These are phyloP conservation scores for Senna tora DNA, from an alignment of 306 rosid species.

Conservation along the genomic window DNA sequence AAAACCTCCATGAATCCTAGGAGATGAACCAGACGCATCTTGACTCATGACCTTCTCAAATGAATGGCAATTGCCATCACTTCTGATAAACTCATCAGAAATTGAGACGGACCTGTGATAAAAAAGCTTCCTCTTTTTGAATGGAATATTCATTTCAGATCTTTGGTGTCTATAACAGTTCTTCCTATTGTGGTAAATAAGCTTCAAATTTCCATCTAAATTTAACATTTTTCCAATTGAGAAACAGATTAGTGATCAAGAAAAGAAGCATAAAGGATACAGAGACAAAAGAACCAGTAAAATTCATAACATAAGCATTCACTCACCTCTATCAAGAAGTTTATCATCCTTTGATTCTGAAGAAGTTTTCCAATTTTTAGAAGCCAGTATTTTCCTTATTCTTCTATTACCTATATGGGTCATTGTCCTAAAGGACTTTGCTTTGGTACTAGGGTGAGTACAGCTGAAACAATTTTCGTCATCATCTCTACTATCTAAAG, in stretches of 20 bases:
- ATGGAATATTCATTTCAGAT: slow-evolving; percentile 81
- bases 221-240: slow-evolving; percentile 36
- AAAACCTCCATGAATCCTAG: slow-evolving; percentile 54
- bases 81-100: slow-evolving; percentile 50
- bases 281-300: slow-evolving; percentile 24
- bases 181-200: slow-evolving; percentile 57
- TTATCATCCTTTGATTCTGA: slow-evolving; percentile 57
- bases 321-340: slow-evolving; percentile 58
- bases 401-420: slow-evolving; percentile 62
- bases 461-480: slow-evolving; percentile 88
- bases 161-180: slow-evolving; percentile 62
- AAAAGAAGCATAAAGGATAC: slow-evolving; percentile 20
- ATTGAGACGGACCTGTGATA: slow-evolving; percentile 51
- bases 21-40: slow-evolving; percentile 53
- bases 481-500: slow-evolving; percentile 91
- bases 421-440: slow-evolving; percentile 58
- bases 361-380: slow-evolving; percentile 68
- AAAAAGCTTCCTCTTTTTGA: slow-evolving; percentile 82
- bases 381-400: slow-evolving; percentile 70
- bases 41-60: slow-evolving; percentile 47
- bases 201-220: slow-evolving; percentile 62
- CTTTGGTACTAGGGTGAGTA: slow-evolving; percentile 58
- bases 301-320: slow-evolving; percentile 12
- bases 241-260: slow-evolving; percentile 29
- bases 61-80: slow-evolving; percentile 49